Percentiles rank a stretch among this genome's conserved stretches.
Evolutionary conservation across 139 green algal genomes (phyloP).

Genomic region (Auxenochlorella pyrenoidosa): DNA sequence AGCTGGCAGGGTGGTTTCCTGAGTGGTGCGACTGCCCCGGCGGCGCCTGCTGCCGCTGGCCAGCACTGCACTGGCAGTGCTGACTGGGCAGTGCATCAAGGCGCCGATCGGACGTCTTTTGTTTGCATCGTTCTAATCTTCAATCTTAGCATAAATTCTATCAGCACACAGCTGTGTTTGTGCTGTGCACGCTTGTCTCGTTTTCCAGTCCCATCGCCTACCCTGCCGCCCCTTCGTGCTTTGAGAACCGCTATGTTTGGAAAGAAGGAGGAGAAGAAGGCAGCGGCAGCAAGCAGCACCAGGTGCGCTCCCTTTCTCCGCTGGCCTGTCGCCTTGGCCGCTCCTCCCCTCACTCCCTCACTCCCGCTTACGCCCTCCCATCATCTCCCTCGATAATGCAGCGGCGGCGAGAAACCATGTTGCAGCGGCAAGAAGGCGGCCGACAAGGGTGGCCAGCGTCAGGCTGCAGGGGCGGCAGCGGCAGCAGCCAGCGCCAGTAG

Average conservation of each 20-base stretch:
- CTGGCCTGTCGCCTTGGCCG: background rate
- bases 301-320: background rate
- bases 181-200: too few relatives aligned
- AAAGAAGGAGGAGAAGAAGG: conserved; percentile 14
- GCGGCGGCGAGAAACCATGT: background rate
- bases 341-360: background rate
- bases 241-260: background rate
- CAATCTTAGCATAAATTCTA: too few relatives aligned
- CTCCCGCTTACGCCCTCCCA: background rate
- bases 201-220: too few relatives aligned
- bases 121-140: too few relatives aligned
- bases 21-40: too few relatives aligned
- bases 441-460: background rate
- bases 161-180: too few relatives aligned
- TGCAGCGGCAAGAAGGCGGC: conserved; percentile 21
- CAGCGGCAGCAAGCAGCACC: background rate
- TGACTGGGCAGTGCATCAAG: too few relatives aligned
- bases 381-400: background rate
- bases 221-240: too few relatives aligned
- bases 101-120: too few relatives aligned
- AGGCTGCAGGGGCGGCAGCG: background rate
- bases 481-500: conserved; percentile 7
- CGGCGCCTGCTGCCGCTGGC: too few relatives aligned
- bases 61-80: too few relatives aligned
- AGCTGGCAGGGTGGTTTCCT: too few relatives aligned